Conservation (phyloP, 495 filamentous ascomycete species). For the Jackrogersella minutella region DNA sequence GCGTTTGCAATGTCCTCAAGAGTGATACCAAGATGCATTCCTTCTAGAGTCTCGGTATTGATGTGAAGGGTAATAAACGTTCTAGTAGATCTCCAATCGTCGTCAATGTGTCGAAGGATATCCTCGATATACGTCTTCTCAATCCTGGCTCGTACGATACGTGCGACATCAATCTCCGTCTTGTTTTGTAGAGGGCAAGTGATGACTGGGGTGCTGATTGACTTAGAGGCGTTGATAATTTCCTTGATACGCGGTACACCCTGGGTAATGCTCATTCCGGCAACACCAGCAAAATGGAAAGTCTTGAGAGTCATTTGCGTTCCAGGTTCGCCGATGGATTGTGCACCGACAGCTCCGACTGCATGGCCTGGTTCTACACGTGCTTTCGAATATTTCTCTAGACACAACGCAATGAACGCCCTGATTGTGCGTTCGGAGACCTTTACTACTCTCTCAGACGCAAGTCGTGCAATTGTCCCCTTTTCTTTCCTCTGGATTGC, state of each 20-base stretch:
- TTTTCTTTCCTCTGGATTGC: conserved; percentile 52
- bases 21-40: conserved; percentile 78
- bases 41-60: conserved; percentile 76
- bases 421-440: conserved; percentile 75
- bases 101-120: conserved; percentile 77
- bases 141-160: conserved; percentile 88
- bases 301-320: conserved; percentile 99
- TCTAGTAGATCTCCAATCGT: conserved; percentile 78
- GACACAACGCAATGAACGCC: conserved; percentile 80
- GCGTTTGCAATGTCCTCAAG: conserved; percentile 73
- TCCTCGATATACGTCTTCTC: conserved; percentile 86
- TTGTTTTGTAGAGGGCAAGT: conserved; percentile 79
- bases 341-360: conserved; percentile 96
- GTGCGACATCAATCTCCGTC: conserved; percentile 73
- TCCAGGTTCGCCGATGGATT: conserved; percentile 97
- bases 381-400: conserved; percentile 88
- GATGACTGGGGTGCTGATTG: conserved; percentile 94
- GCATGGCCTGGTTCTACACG: conserved; percentile 94
- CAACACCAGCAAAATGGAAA: conserved; percentile 99
- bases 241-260: conserved; percentile 99
- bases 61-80: conserved; percentile 78
- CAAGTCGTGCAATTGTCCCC: conserved; percentile 40
- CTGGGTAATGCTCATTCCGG: conserved; percentile 97
- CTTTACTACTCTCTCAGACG: conserved; percentile 77
- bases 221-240: conserved; percentile 96